Conservation (phyloP, 2,329 filamentous ascomycete species). For the Ascosphaera acerosa region DNA sequence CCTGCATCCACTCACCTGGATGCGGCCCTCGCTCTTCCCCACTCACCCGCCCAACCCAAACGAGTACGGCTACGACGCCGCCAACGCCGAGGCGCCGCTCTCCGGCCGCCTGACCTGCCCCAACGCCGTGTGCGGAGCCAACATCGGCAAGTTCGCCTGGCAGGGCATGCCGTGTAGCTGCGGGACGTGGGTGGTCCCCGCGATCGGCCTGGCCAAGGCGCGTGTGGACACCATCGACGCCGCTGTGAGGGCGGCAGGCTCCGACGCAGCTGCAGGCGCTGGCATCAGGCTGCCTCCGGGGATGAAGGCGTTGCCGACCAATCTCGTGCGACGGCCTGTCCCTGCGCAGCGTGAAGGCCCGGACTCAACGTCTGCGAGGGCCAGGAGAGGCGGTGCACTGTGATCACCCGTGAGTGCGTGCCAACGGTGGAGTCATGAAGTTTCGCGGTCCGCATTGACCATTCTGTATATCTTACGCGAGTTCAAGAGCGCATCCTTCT, state of each 20-base stretch:
- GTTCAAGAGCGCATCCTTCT: too few species aligned
- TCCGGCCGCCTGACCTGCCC: constrained; percentile 73
- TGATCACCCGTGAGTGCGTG: too few species aligned
- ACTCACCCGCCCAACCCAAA: constrained; percentile 3
- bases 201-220: constrained; percentile 61
- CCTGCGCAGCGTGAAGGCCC: not conserved
- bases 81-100: constrained; percentile 38
- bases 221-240: constrained; percentile 49
- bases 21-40: constrained; percentile 48
- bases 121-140: constrained; percentile 47
- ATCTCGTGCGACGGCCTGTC: too few species aligned
- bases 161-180: constrained; percentile 86
- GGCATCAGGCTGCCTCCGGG: constrained; percentile 18
- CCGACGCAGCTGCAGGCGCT: constrained; percentile 9
- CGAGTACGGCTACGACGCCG: constrained; percentile 5
- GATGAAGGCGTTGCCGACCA: too few species aligned
- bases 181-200: constrained; percentile 70
- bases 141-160: constrained; percentile 87
- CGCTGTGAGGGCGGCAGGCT: constrained; percentile 5
- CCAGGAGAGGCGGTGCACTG: constrained; percentile 1
- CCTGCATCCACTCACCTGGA: constrained; percentile 82
- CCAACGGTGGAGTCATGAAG: too few species aligned
- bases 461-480: too few species aligned
- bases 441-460: too few species aligned
- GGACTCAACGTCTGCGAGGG: not conserved